Evolutionary conservation across 331 rosid species (phyloP).

Genomic region (Quercus phellos): DNA sequence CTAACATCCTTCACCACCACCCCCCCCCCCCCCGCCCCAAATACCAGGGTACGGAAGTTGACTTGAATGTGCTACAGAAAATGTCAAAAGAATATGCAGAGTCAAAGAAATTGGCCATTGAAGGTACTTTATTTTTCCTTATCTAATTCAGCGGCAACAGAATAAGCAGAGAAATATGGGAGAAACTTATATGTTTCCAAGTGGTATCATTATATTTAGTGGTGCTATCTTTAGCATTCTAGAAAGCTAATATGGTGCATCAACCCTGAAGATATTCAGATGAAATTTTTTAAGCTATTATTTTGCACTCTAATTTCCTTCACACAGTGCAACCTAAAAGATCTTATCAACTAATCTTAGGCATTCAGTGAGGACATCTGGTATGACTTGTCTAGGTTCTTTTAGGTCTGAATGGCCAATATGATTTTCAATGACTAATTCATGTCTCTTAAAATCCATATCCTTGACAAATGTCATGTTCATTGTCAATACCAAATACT

Average conservation of each 20-base stretch:
- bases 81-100: slow-evolving; percentile 60
- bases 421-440: neutral
- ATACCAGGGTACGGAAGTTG: slow-evolving; percentile 57
- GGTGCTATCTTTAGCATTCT: slow-evolving; percentile 5
- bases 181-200: neutral
- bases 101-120: slow-evolving; percentile 61
- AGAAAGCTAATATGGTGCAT: neutral
- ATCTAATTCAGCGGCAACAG: neutral
- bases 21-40: neutral
- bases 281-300: neutral
- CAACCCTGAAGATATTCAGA: neutral
- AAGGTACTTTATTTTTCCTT: slow-evolving; percentile 34
- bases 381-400: neutral
- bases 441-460: neutral
- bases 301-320: neutral
- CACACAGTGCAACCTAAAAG: slow-evolving; percentile 4
- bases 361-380: neutral
- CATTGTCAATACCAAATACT: no score
- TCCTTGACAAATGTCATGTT: neutral
- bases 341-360: neutral
- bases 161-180: neutral
- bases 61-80: slow-evolving; percentile 42
- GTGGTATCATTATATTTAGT: neutral
- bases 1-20: neutral
- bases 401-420: neutral